A percentile compares a stretch with the other conserved stretches of the same genome.
Evolutionary conservation across 2,329 filamentous ascomycete species (phyloP).

Genomic region (Ophiosphaerella herpotricha): DNA sequence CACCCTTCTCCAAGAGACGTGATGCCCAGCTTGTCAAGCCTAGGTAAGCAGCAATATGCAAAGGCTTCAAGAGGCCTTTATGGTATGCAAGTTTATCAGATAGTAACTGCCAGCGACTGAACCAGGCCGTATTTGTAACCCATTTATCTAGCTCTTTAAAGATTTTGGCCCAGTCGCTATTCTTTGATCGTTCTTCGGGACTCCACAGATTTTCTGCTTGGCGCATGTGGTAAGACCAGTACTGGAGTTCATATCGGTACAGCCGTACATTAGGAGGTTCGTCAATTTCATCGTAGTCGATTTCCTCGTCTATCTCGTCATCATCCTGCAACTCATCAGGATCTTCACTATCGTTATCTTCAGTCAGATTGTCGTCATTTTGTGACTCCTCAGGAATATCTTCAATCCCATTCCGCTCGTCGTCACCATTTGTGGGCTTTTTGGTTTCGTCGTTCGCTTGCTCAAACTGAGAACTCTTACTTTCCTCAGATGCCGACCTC

Average conservation of each 20-base stretch:
- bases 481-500: not conserved
- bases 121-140: not conserved
- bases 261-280: not conserved
- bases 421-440: not conserved
- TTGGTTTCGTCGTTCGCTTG: not conserved
- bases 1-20: not conserved
- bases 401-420: too few species aligned
- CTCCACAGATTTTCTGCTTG: not conserved
- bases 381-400: too few species aligned
- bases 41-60: not conserved
- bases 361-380: too few species aligned
- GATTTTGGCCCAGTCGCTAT: not conserved
- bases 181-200: not conserved
- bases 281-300: too few species aligned
- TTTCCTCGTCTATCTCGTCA: too few species aligned
- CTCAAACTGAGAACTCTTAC: not conserved
- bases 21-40: not conserved
- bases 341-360: too few species aligned
- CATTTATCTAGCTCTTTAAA: not conserved
- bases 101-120: not conserved
- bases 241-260: not conserved
- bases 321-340: too few species aligned
- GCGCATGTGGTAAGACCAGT: not conserved
- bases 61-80: not conserved
- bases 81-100: not conserved